A percentile compares a stretch with the other conserved stretches of the same genome.
phyloP scores from a whole-genome alignment of 768 basidiomycete genomes.

The Strobilomyces dryophilus region DNA sequence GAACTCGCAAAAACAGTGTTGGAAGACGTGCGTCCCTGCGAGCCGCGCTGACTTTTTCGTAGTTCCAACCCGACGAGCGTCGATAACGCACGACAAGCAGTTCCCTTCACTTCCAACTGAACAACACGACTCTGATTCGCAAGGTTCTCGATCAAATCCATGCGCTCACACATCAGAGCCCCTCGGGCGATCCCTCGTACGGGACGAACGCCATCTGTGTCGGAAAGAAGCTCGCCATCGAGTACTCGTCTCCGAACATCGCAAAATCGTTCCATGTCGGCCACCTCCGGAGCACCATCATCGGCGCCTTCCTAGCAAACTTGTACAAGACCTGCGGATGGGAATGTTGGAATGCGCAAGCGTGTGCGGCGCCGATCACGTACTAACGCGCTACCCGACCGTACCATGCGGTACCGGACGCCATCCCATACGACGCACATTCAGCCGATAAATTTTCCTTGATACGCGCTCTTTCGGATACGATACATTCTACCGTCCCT shows the following conservation, averaged over 20 bases:
- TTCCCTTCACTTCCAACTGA: slow-evolving; percentile 80
- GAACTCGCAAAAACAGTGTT: slow-evolving; percentile 71
- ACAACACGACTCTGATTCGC: slow-evolving; percentile 56
- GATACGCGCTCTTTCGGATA: no score
- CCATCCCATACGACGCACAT: no score
- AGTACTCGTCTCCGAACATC: slow-evolving; percentile 96
- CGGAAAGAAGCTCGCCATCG: slow-evolving; percentile 82
- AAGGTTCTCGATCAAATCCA: slow-evolving; percentile 72
- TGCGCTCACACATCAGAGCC: slow-evolving; percentile 57
- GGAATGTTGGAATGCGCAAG: no score
- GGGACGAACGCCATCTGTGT: slow-evolving; percentile 74
- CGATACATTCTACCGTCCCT: no score
- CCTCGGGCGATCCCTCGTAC: slow-evolving; percentile 63
- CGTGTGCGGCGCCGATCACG: no score
- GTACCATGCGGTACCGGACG: no score
- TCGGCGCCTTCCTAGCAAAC: slow-evolving; percentile 91
- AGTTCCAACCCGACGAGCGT: slow-evolving; percentile 86
- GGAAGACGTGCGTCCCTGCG: slow-evolving; percentile 58
- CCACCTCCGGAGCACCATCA: slow-evolving; percentile 97
- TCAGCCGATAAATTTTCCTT: no score
- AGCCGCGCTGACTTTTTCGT: slow-evolving; percentile 8
- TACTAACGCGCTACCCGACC: no score
- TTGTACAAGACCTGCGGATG: slow-evolving; percentile 90
- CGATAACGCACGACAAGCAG: slow-evolving; percentile 65
- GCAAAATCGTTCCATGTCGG: slow-evolving; percentile 99